These are phyloP conservation scores for Trichaptum fuscoviolaceum DNA, from an alignment of 768 basidiomycete genomes.

Conservation along the genomic window DNA sequence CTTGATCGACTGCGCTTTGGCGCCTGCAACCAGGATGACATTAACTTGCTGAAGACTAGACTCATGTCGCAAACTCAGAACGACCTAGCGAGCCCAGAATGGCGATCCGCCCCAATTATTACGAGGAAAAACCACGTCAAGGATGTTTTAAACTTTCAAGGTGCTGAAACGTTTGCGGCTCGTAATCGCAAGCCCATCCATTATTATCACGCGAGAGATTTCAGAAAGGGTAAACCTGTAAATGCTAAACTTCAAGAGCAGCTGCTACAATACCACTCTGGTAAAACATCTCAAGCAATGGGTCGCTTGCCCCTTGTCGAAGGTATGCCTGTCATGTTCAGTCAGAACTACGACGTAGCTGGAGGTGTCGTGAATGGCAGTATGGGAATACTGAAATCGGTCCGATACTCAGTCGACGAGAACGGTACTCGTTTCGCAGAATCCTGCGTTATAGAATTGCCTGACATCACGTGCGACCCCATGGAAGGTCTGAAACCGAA, in stretches of 20 bases:
- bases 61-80: constrained; percentile 7
- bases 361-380: constrained; percentile 33
- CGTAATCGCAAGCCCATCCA: too few relatives aligned
- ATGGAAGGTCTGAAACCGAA: constrained; percentile 16
- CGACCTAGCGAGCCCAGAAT: constrained; percentile 11
- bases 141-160: too few relatives aligned
- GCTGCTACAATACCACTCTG: too few relatives aligned
- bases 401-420: constrained; percentile 20
- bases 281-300: too few relatives aligned
- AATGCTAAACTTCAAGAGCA: too few relatives aligned
- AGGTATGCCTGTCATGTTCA: too few relatives aligned
- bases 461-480: constrained; percentile 5
- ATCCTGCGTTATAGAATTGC: constrained; percentile 23
- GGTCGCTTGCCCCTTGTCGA: too few relatives aligned
- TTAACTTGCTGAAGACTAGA: constrained; percentile 15
- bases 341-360: constrained; percentile 31
- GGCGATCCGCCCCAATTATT: constrained; percentile 29
- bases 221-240: too few relatives aligned
- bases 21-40: constrained; percentile 23
- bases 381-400: constrained; percentile 13
- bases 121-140: constrained; percentile 31
- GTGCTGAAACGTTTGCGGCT: too few relatives aligned
- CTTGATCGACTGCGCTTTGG: constrained; percentile 22
- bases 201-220: too few relatives aligned
- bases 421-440: constrained; percentile 15